Base-by-base conservation (phyloP, 2,329 filamentous ascomycete species). In the Alternaria ventricosa region DNA sequence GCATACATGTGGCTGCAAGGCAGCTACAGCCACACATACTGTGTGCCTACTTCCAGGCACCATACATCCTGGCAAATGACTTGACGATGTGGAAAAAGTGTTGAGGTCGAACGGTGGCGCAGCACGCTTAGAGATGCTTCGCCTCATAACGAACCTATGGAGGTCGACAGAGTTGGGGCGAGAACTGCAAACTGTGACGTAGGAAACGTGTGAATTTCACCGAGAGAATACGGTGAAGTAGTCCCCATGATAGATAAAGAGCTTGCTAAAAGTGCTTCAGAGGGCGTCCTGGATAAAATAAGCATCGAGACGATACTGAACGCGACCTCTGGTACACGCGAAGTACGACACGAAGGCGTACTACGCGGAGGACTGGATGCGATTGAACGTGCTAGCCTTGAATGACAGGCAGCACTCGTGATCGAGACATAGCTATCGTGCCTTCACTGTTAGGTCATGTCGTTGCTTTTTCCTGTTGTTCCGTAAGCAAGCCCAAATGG, bases 81-180 rank as follows among this genome's bases (percentile, higher is more conserved):
- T 45, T 20, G 23, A 20, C 33, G 3, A 18, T 20, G 43, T 46
- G n/a, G 46, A 50, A 30, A 15, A 58, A 47, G 43, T 63, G 57
- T 67, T 67, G 65, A 60, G 63, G 57, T 27, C 25, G 56, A 50
- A 47, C n/a, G 12, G 62, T 65, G 63, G 65, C 65, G 60, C 63
- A 67, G 65, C 28, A 18, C 12, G 20, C 18, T 50, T 36, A 15
- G 23, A 30, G 15, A 50, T 58, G 57, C 62, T 58, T 55, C 62
- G 62, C 62, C 62, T n/a, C 57, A 41, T 30, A n/a, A 57, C 25
- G 54, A 36, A 44, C 18, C 43, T 47, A 46, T 60, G 46, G 43
- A 60, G 49, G 58, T 50, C 58, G 54, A 27, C 20, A 56, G 43
- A 30, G 44, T 41, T 41, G 49, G 55, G 64, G 61, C 57, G 49